These are phyloP conservation scores for Chaetomiaceae sp. DNA, from an alignment of 2,329 filamentous ascomycete genomes.

Conservation along the genomic window DNA sequence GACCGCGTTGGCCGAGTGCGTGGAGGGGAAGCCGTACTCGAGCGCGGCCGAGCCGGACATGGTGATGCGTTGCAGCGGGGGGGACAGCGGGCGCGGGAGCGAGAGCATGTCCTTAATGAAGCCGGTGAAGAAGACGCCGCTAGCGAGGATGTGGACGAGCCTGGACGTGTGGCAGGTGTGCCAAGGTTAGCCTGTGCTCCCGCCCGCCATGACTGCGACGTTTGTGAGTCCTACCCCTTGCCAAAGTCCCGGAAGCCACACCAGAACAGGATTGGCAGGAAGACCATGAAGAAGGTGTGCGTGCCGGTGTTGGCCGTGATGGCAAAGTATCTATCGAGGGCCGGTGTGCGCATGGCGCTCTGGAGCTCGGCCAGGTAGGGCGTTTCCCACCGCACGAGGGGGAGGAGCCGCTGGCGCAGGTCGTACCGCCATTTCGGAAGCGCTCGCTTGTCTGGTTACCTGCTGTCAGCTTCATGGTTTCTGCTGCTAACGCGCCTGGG, in stretches of 20 bases:
- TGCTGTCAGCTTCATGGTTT: too few species aligned
- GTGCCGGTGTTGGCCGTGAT: conserved; percentile 94
- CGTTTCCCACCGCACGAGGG: conserved; percentile 89
- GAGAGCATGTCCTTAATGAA: conserved; percentile 94
- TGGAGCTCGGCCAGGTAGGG: conserved; percentile 88
- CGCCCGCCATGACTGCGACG: not conserved
- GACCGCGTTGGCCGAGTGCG: conserved; percentile 93
- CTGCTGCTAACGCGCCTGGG: too few species aligned
- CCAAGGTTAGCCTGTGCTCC: conserved; percentile 16
- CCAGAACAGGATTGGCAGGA: conserved; percentile 93
- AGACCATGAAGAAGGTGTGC: conserved; percentile 98
- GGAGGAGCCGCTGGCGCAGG: conserved; percentile 73
- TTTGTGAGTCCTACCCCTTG: conserved; percentile 60
- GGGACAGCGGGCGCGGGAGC: conserved; percentile 83
- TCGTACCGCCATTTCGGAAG: conserved; percentile 85
- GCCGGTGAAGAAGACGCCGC: conserved; percentile 80
- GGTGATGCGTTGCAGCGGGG: conserved; percentile 86
- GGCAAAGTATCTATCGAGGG: conserved; percentile 93
- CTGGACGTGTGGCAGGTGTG: conserved; percentile 33
- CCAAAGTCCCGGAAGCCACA: conserved; percentile 81
- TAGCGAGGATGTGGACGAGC: conserved; percentile 68
- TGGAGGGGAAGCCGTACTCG: conserved; percentile 96
- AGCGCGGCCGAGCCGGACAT: conserved; percentile 94
- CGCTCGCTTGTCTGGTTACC: conserved; percentile 62
- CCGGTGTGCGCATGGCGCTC: conserved; percentile 68